phyloP scores from a whole-genome alignment of 2,329 filamentous ascomycete species.

The Neodidymelliopsis sp. region DNA sequence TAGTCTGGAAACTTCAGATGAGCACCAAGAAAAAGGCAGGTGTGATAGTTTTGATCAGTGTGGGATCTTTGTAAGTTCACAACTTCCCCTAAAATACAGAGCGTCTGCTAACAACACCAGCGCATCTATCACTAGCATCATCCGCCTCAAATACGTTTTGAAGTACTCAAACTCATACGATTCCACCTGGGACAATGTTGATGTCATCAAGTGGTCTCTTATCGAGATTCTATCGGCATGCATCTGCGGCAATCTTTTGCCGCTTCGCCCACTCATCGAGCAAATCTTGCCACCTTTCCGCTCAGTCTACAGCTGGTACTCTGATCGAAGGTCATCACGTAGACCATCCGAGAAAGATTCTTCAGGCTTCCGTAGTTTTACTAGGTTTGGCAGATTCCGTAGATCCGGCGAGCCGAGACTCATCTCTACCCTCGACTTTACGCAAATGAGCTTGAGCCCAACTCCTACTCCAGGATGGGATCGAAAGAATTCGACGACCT shows the following conservation, averaged over 20 bases:
- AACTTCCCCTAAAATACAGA: neutral
- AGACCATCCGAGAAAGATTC: slow-evolving; percentile 14
- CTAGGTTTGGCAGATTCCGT: neutral
- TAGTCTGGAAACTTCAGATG: slow-evolving; percentile 27
- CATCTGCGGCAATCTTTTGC: slow-evolving; percentile 24
- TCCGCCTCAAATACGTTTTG: slow-evolving; percentile 23
- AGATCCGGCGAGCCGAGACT: slow-evolving; percentile 6
- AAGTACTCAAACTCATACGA: slow-evolving; percentile 24
- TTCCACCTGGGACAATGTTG: slow-evolving; percentile 29
- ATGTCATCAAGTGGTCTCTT: slow-evolving; percentile 27
- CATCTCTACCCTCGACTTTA: slow-evolving; percentile 14
- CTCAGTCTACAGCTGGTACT: slow-evolving; percentile 15
- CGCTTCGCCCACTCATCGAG: slow-evolving; percentile 25
- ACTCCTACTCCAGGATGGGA: neutral
- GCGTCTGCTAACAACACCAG: slow-evolving; percentile 12
- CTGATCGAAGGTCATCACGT: slow-evolving; percentile 9
- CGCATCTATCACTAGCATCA: slow-evolving; percentile 23
- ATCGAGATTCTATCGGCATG: slow-evolving; percentile 26
- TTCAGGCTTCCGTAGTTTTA: neutral
- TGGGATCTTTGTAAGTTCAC: slow-evolving; percentile 27
- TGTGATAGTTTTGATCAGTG: slow-evolving; percentile 21
- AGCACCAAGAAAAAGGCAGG: slow-evolving; percentile 20
- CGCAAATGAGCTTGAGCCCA: slow-evolving; percentile 1
- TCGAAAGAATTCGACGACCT: neutral
- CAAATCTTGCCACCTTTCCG: slow-evolving; percentile 15